These are phyloP conservation scores for Cyclocybe cylindracea DNA, from an alignment of 768 basidiomycete species.

Conservation along the genomic window DNA sequence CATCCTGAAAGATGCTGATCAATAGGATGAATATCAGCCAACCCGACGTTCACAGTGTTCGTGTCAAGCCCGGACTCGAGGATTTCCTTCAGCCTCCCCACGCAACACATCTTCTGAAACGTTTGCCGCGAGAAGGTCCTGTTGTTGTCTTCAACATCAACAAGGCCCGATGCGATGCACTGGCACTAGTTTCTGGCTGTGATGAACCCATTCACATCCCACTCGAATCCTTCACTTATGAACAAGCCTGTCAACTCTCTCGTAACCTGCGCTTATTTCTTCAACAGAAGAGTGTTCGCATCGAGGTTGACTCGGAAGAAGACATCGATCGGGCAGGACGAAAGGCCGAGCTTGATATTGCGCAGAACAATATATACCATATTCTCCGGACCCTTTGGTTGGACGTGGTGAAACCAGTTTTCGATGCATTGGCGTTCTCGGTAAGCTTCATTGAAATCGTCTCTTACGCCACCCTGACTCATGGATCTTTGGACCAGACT, in stretches of 20 bases:
- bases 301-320: not conserved
- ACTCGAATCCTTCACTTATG: slow-evolving; percentile 11
- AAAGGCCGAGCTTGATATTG: not conserved
- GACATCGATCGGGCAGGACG: not conserved
- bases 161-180: slow-evolving; percentile 9
- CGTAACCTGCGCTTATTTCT: not conserved
- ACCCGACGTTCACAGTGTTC: too few relatives aligned
- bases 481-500: not conserved
- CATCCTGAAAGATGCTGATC: too few relatives aligned
- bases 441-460: not conserved
- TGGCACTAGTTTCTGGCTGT: not conserved
- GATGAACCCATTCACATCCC: slow-evolving; percentile 7
- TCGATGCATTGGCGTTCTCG: not conserved
- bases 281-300: slow-evolving; percentile 7
- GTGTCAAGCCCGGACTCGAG: slow-evolving; percentile 12
- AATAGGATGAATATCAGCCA: too few relatives aligned
- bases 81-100: slow-evolving; percentile 13
- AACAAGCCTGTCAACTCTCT: slow-evolving; percentile 1
- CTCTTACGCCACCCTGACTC: not conserved
- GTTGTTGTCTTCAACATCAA: slow-evolving; percentile 13
- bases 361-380: not conserved
- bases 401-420: not conserved
- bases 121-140: slow-evolving; percentile 2
- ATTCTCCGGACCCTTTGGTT: slow-evolving; percentile 4
- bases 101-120: not conserved